These are phyloP conservation scores for Suhomyces guaymorum DNA, from an alignment of 1,139 yeast genomes.

Conservation along the genomic window DNA sequence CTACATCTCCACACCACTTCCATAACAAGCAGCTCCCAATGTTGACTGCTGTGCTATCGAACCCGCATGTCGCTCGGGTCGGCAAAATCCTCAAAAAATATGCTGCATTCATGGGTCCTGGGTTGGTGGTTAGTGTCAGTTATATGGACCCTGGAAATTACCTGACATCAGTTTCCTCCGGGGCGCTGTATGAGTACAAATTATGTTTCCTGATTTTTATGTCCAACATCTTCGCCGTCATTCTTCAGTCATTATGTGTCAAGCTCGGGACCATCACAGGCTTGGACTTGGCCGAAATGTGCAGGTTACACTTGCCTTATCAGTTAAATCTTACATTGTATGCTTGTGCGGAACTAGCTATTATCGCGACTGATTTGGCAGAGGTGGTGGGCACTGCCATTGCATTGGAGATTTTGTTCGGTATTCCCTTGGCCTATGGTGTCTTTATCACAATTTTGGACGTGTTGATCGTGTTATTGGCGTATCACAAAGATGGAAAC, in stretches of 20 bases:
- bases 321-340: conserved; percentile 64
- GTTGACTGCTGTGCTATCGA: conserved; percentile 3
- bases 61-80: conserved; percentile 2
- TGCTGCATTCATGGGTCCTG: conserved; percentile 72
- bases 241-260: conserved; percentile 70
- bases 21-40: conserved; percentile 1
- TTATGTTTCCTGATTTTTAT: conserved; percentile 62
- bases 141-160: conserved; percentile 85
- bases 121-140: conserved; percentile 73
- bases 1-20: not conserved
- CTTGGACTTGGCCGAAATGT: conserved; percentile 79
- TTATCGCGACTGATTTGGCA: conserved; percentile 82
- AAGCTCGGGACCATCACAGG: conserved; percentile 86
- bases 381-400: conserved; percentile 92
- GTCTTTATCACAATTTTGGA: conserved; percentile 72
- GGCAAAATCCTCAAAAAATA: conserved; percentile 42
- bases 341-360: conserved; percentile 79
- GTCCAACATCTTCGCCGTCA: conserved; percentile 70
- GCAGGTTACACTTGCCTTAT: conserved; percentile 61
- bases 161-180: conserved; percentile 77
- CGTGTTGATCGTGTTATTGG: conserved; percentile 65
- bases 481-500: conserved; percentile 71
- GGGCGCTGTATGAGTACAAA: conserved; percentile 69
- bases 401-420: conserved; percentile 74
- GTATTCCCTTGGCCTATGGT: conserved; percentile 65